phyloP scores from a whole-genome alignment of 768 basidiomycete species.

The Exsudoporus frostii region DNA sequence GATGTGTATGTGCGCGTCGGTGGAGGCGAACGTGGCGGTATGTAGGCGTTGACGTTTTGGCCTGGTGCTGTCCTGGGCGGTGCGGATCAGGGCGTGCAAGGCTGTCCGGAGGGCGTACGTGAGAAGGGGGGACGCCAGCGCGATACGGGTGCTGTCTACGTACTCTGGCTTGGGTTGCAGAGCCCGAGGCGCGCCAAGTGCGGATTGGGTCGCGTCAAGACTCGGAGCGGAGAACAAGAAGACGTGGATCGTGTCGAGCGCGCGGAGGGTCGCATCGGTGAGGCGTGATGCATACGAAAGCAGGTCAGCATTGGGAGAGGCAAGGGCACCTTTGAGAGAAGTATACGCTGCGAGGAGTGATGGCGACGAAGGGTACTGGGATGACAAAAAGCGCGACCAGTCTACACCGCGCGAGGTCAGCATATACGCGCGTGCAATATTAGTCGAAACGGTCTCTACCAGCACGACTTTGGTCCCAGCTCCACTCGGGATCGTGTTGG shows the following conservation, averaged over 20 bases:
- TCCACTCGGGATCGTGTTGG: slow-evolving; percentile 14
- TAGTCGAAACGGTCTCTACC: slow-evolving; percentile 4
- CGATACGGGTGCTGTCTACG: slow-evolving; percentile 17
- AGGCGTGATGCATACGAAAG: slow-evolving; percentile 9
- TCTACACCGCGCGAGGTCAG: slow-evolving; percentile 8
- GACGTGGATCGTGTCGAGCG: slow-evolving; percentile 13
- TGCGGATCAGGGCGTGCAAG: slow-evolving; percentile 16
- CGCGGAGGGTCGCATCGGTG: slow-evolving; percentile 18
- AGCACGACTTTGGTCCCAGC: slow-evolving; percentile 21
- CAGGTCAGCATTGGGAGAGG: slow-evolving; percentile 4
- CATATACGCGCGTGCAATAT: background rate
- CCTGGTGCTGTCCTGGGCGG: slow-evolving; percentile 6
- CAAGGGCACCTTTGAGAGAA: slow-evolving; percentile 21
- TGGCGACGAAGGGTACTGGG: slow-evolving; percentile 18
- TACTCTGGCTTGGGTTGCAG: slow-evolving; percentile 5
- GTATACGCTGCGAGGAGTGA: slow-evolving; percentile 23
- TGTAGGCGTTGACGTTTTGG: slow-evolving; percentile 8
- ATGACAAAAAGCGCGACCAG: slow-evolving; percentile 20
- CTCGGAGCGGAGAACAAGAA: slow-evolving; percentile 19
- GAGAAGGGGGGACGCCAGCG: slow-evolving; percentile 24
- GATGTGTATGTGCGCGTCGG: slow-evolving; percentile 2
- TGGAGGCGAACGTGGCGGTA: background rate
- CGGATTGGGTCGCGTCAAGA: background rate
- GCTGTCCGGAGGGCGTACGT: slow-evolving; percentile 19
- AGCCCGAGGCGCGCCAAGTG: background rate